Evolutionary conservation across 306 rosid species (phyloP).

Genomic region (Macrotyloma uniflorum): DNA sequence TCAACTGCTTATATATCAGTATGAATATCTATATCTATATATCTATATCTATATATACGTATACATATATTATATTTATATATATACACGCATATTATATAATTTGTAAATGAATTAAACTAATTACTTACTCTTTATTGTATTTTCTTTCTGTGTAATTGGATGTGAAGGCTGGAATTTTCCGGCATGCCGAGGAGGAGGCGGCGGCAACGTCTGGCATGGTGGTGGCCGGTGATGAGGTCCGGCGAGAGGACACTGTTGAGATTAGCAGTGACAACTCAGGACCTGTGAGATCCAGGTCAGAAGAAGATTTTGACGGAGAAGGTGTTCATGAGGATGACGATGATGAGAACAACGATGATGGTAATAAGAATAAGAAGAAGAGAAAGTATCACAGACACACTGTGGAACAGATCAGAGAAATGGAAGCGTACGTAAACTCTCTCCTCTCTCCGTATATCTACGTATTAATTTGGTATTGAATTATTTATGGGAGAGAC

Average conservation of each 20-base stretch:
- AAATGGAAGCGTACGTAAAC: conserved; percentile 85
- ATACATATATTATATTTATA: not conserved
- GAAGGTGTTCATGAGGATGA: conserved; percentile 65
- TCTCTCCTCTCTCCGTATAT: not conserved
- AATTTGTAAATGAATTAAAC: not conserved
- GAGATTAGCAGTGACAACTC: conserved; percentile 91
- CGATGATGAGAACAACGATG: conserved; percentile 37
- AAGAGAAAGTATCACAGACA: conserved; percentile 93
- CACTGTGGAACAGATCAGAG: conserved; percentile 92
- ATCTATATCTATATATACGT: not conserved
- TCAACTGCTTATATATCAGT: not conserved
- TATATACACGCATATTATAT: not conserved
- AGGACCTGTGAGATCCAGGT: conserved; percentile 78
- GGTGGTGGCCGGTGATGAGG: conserved; percentile 67
- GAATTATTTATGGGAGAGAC: not conserved
- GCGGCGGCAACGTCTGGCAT: conserved; percentile 35
- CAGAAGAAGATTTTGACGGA: conserved; percentile 78
- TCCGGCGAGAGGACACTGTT: conserved; percentile 35
- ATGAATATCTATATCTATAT: not conserved
- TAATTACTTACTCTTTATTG: not conserved
- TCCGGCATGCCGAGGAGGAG: conserved; percentile 60
- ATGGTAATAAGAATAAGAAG: conserved; percentile 52
- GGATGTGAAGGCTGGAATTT: conserved; percentile 80
- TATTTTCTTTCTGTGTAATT: not conserved
- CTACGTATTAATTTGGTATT: conserved; percentile 1